Evolutionary conservation across 2,329 filamentous ascomycete genomes (phyloP).

Genomic region (Diaporthe sp.): DNA sequence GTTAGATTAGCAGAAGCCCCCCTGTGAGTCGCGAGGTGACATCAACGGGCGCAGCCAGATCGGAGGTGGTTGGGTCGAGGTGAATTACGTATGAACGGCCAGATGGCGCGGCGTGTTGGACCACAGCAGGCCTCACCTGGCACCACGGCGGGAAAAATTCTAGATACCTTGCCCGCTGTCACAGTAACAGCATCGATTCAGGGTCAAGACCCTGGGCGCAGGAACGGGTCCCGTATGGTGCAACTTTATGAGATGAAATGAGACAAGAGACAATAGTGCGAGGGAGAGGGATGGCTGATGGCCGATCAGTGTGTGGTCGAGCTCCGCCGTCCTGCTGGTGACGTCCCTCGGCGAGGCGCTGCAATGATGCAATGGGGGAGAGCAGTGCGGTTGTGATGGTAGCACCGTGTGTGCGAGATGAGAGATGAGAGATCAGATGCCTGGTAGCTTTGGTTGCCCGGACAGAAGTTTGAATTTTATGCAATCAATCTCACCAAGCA

Average conservation of each 20-base stretch:
- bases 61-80: slow-evolving; percentile 16
- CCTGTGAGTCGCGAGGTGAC: slow-evolving; percentile 15
- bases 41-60: slow-evolving; percentile 18
- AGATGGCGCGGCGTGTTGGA: not conserved
- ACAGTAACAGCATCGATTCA: slow-evolving; percentile 21
- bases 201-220: slow-evolving; percentile 2
- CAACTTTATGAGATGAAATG: slow-evolving; percentile 13
- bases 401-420: not conserved
- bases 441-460: slow-evolving; percentile 4
- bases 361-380: slow-evolving; percentile 6
- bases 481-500: not conserved
- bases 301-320: not conserved
- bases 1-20: not conserved
- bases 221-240: slow-evolving; percentile 4
- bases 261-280: not conserved
- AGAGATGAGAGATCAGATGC: slow-evolving; percentile 4
- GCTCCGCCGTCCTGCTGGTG: not conserved
- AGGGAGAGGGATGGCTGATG: not conserved
- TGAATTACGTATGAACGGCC: slow-evolving; percentile 16
- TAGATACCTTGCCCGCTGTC: slow-evolving; percentile 2
- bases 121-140: slow-evolving; percentile 3
- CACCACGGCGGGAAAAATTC: not conserved
- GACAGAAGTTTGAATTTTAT: slow-evolving; percentile 8
- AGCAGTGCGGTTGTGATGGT: not conserved
- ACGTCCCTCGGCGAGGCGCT: not conserved